Percentiles rank a stretch among this genome's conserved stretches.
Evolutionary conservation across 2,329 filamentous ascomycete genomes (phyloP).

Genomic region (Ophiostoma populinum): DNA sequence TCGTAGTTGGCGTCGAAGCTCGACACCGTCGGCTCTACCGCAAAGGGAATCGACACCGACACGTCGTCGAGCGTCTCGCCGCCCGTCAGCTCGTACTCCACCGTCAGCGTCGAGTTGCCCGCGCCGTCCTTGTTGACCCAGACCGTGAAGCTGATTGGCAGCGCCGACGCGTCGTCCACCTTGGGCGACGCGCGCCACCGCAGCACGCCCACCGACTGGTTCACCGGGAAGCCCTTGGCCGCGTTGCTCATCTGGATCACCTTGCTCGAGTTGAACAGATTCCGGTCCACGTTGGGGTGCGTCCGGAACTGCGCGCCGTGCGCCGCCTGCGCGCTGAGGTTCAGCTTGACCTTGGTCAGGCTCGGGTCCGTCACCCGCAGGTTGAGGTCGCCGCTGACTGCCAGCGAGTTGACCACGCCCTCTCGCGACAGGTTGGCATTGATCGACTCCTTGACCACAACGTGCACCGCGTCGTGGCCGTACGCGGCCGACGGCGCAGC

Average conservation of each 20-base stretch:
- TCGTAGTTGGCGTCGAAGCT: slow-evolving; percentile 93
- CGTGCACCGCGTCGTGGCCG: slow-evolving; percentile 72
- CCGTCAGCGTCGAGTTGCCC: slow-evolving; percentile 71
- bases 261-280: slow-evolving; percentile 66
- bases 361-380: slow-evolving; percentile 77
- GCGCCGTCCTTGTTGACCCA: slow-evolving; percentile 85
- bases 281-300: slow-evolving; percentile 90
- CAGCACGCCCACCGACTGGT: slow-evolving; percentile 83
- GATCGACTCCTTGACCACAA: slow-evolving; percentile 80
- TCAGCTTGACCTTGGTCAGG: slow-evolving; percentile 82
- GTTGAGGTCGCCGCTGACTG: slow-evolving; percentile 82
- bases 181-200: slow-evolving; percentile 81
- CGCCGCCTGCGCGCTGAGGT: slow-evolving; percentile 56
- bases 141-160: slow-evolving; percentile 90
- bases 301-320: slow-evolving; percentile 85
- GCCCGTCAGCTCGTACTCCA: slow-evolving; percentile 88
- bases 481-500: slow-evolving; percentile 45
- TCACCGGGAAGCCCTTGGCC: slow-evolving; percentile 78
- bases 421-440: slow-evolving; percentile 78
- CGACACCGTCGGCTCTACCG: slow-evolving; percentile 71
- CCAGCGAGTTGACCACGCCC: slow-evolving; percentile 68
- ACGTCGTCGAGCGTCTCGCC: slow-evolving; percentile 68
- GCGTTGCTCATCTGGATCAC: slow-evolving; percentile 80
- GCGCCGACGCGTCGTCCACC: slow-evolving; percentile 59
- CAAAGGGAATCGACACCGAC: slow-evolving; percentile 72